Conservation (phyloP, 75 land plant genomes). For the Isoetes taiwanensis region DNA sequence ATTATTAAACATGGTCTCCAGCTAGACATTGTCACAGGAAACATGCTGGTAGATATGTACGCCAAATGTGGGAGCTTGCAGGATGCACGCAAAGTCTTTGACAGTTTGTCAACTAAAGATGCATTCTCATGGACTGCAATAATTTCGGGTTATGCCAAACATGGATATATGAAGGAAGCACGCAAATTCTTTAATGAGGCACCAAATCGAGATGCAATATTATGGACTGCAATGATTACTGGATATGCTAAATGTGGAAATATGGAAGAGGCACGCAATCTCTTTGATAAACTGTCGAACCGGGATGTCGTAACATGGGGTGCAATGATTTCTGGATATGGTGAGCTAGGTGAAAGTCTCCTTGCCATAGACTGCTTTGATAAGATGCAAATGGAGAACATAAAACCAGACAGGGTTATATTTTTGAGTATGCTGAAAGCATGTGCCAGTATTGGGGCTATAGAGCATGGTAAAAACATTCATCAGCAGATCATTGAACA, state of each 20-base stretch:
- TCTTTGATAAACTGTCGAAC: neutral
- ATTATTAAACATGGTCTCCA: slow-evolving; percentile 22
- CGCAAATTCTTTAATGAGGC: neutral
- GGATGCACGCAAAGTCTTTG: neutral
- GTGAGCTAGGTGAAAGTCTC: neutral
- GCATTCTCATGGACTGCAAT: neutral
- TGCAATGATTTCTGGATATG: neutral
- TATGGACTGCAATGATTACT: too few species aligned
- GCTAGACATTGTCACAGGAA: neutral
- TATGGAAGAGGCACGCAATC: neutral
- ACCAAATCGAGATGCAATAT: too few species aligned
- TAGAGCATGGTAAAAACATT: slow-evolving; percentile 2
- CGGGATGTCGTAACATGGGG: neutral
- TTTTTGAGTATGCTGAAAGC: slow-evolving; percentile 12
- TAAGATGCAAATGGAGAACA: neutral
- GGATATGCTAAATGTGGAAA: neutral
- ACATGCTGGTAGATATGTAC: neutral
- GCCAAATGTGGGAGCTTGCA: neutral
- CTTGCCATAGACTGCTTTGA: slow-evolving; percentile 10
- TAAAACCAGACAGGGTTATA: slow-evolving; percentile 11
- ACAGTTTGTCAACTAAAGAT: too few species aligned
- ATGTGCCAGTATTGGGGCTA: neutral
- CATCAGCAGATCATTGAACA: slow-evolving; percentile 2
- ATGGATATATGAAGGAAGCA: neutral
- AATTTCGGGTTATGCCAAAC: neutral